Percentiles rank a stretch among this genome's conserved stretches.
phyloP scores from a whole-genome alignment of 148 eudicot genomes.

The Dianthus caryophyllus region DNA sequence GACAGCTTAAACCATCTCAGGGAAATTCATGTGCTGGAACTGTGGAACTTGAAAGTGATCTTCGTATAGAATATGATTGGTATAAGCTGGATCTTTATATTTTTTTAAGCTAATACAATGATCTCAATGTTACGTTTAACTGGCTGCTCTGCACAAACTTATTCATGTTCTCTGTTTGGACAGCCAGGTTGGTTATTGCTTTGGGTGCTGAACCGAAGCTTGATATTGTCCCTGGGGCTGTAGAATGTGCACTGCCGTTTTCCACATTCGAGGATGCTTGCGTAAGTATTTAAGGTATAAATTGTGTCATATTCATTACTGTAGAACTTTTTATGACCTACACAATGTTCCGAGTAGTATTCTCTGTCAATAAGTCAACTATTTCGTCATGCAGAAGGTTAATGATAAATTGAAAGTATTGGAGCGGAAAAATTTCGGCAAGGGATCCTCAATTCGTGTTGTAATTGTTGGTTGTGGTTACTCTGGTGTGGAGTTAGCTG shows the following conservation, averaged over 20 bases:
- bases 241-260: slow-evolving; percentile 80
- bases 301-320: neutral
- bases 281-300: slow-evolving; percentile 42
- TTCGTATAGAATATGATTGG: slow-evolving; percentile 92
- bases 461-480: slow-evolving; percentile 98
- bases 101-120: neutral
- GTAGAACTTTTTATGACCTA: neutral
- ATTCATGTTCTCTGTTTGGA: slow-evolving; percentile 62
- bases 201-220: slow-evolving; percentile 91
- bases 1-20: slow-evolving; percentile 51
- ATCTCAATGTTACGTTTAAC: neutral
- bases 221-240: slow-evolving; percentile 84
- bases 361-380: neutral
- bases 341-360: neutral
- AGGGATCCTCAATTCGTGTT: slow-evolving; percentile 51
- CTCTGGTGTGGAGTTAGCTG: slow-evolving; percentile 93
- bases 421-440: slow-evolving; percentile 70
- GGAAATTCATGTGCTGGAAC: slow-evolving; percentile 56
- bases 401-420: slow-evolving; percentile 52
- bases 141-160: slow-evolving; percentile 29
- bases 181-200: slow-evolving; percentile 99
- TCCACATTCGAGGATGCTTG: slow-evolving; percentile 87
- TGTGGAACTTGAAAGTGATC: slow-evolving; percentile 90
- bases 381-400: slow-evolving; percentile 55
- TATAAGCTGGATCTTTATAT: slow-evolving; percentile 30